Base-by-base conservation (phyloP, 78 protist genomes). In the Paratrimastix pyriformis region DNA sequence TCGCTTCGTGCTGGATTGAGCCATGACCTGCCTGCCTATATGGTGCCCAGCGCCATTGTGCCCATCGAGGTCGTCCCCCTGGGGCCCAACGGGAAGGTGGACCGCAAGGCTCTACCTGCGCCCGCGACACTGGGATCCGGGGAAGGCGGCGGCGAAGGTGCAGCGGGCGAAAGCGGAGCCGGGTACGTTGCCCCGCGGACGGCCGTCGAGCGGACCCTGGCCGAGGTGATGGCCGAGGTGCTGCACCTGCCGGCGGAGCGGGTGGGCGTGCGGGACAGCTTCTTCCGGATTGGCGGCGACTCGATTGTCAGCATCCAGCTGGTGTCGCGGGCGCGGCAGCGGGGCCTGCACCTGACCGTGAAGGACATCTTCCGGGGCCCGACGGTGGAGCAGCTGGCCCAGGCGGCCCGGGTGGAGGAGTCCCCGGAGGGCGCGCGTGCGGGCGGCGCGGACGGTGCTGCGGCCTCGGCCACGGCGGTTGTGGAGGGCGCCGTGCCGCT, bases 1-100 rank as follows among this genome's bases (percentile, higher is more conserved):
- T n/a, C n/a, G n/a, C n/a, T n/a, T n/a, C n/a, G n/a, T n/a, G n/a
- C n/a, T n/a, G n/a, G n/a, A n/a, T n/a, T n/a, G n/a, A n/a, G n/a
- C n/a, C n/a, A n/a, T n/a, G n/a, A n/a, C 29, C 76, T 71, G 24
- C 80, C 80, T 2, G n/a, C 26, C 29, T 59, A 76, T 60, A 76
- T 76, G 80, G 30, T 76, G 1, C 80, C 80, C n/a, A 46, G 59
- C 13, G 26, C 33, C 29, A 33, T 76, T 60, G 30, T 43, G 43
- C 42, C 4, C 44, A 50, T 76, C 29, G 70, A 21, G 33, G 39
- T 0, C 2, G 7, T 76, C 37, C 80, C 80, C n/a, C 11, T 45
- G 18, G 43, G 72, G 26, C 9, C 52, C 26, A 76, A 65, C 70
- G 80, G 80, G 29, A 76, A 76, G 32, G 30, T 76, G 15, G 52